Conservation (phyloP, 2,329 filamentous ascomycete genomes). For the Aspergillus ibericus region DNA sequence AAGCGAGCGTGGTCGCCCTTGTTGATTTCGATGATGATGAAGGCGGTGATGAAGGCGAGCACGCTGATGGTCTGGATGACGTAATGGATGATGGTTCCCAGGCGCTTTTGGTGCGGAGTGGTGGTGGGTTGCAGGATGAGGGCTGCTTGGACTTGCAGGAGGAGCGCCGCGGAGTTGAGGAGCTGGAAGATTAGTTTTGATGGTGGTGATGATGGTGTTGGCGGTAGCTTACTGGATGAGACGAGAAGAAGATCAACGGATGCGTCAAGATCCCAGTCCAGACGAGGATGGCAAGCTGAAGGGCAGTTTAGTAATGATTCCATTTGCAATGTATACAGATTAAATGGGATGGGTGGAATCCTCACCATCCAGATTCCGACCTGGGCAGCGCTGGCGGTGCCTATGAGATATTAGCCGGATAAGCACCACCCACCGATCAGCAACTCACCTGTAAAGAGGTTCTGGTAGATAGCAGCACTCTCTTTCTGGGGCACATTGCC, state of each 20-base stretch:
- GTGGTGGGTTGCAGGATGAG: constrained; percentile 86
- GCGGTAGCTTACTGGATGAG: constrained; percentile 72
- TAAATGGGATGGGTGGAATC: no score
- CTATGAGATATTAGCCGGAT: constrained; percentile 45
- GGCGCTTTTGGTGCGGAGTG: constrained; percentile 69
- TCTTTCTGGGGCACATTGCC: constrained; percentile 73
- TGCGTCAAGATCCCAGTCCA: constrained; percentile 75
- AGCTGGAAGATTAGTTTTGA: constrained; percentile 37
- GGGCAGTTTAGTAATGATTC: background rate
- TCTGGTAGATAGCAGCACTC: constrained; percentile 63
- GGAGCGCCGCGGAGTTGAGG: constrained; percentile 64
- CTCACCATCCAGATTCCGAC: constrained; percentile 69
- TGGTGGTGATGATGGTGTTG: background rate
- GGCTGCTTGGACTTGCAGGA: constrained; percentile 75
- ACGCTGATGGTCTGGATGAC: constrained; percentile 61
- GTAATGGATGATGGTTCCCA: constrained; percentile 66
- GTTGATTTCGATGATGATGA: constrained; percentile 63
- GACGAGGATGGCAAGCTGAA: constrained; percentile 67
- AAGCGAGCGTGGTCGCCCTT: constrained; percentile 72
- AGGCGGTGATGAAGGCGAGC: constrained; percentile 40
- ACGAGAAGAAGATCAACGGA: constrained; percentile 77
- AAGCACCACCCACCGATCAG: background rate
- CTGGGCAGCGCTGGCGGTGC: constrained; percentile 79
- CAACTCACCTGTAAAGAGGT: constrained; percentile 70
- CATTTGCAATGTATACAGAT: background rate